phyloP scores from a whole-genome alignment of 208 protist genomes.

The Crithidia brevicula region DNA sequence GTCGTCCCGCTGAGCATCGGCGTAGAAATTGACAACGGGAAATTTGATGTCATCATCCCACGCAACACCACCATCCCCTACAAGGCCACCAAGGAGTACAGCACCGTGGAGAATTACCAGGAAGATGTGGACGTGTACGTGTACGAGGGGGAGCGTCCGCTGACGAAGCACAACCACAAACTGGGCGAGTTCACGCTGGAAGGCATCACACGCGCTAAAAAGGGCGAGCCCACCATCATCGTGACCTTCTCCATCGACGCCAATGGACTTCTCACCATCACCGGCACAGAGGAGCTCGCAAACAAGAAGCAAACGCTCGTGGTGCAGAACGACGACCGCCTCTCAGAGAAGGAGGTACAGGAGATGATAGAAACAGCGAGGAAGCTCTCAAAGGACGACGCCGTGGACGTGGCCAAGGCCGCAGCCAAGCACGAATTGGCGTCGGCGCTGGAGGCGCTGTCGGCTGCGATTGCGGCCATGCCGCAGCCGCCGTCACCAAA shows the following conservation, averaged over 20 bases:
- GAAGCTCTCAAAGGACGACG: conserved; percentile 49
- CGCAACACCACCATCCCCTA: conserved; percentile 92
- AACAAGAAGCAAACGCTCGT: conserved; percentile 92
- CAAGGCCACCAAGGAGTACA: conserved; percentile 95
- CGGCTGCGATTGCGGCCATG: conserved; percentile 38
- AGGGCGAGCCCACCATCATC: conserved; percentile 98
- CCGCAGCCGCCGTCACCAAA: conserved; percentile 45
- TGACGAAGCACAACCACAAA: conserved; percentile 99
- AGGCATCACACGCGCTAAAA: conserved; percentile 96
- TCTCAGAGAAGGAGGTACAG: conserved; percentile 65
- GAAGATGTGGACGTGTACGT: conserved; percentile 98
- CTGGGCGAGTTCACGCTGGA: conserved; percentile 94
- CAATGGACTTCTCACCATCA: conserved; percentile 98
- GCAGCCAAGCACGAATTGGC: conserved; percentile 36
- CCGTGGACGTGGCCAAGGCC: conserved; percentile 31
- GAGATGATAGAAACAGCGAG: conserved; percentile 63
- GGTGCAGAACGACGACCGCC: conserved; percentile 87
- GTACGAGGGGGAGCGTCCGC: conserved; percentile 98
- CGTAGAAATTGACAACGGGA: conserved; percentile 95
- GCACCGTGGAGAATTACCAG: conserved; percentile 98
- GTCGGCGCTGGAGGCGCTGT: conserved; percentile 42
- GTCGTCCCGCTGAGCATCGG: conserved; percentile 97
- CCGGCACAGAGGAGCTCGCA: conserved; percentile 95
- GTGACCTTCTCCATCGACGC: conserved; percentile 98
- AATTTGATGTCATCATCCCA: conserved; percentile 91